A percentile compares a stretch with the other conserved stretches of the same genome.
Evolutionary conservation across 2,329 filamentous ascomycete genomes (phyloP).

Genomic region (Colletotrichum acutatum): DNA sequence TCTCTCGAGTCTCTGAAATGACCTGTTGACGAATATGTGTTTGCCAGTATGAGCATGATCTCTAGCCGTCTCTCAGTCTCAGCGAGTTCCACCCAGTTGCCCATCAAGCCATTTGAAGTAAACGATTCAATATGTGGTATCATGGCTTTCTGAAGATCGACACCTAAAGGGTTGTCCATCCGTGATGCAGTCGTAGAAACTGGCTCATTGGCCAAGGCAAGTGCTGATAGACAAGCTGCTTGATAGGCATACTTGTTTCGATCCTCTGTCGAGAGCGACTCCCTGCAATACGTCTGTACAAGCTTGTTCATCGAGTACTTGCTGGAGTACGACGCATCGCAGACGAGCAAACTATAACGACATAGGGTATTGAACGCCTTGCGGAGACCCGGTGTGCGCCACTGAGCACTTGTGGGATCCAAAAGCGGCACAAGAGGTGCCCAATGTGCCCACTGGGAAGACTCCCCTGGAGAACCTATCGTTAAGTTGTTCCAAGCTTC

Average conservation of each 20-base stretch:
- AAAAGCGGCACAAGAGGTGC: background rate
- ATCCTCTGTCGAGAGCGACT: background rate
- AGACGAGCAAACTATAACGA: background rate
- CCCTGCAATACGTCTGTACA: background rate
- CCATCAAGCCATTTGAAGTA: background rate
- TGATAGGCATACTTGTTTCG: background rate
- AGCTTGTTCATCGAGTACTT: constrained; percentile 10
- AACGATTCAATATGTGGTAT: constrained; percentile 2
- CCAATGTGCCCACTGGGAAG: too few relatives aligned
- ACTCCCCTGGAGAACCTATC: background rate
- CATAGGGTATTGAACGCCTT: background rate
- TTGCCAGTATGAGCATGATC: background rate
- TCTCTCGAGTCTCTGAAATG: background rate
- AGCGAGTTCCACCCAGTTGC: background rate
- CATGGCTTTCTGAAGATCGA: background rate
- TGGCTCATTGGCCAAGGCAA: background rate
- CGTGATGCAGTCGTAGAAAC: background rate
- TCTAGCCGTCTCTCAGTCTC: background rate
- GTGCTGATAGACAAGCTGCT: background rate
- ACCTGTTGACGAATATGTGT: background rate
- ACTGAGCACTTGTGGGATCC: background rate
- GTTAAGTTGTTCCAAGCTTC: background rate
- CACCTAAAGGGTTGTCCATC: background rate
- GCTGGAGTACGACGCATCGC: background rate
- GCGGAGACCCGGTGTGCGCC: background rate